Percentiles rank a stretch among this genome's conserved stretches.
Conservation (phyloP, 2,329 filamentous ascomycete genomes). For the Xylariaceae sp. region DNA sequence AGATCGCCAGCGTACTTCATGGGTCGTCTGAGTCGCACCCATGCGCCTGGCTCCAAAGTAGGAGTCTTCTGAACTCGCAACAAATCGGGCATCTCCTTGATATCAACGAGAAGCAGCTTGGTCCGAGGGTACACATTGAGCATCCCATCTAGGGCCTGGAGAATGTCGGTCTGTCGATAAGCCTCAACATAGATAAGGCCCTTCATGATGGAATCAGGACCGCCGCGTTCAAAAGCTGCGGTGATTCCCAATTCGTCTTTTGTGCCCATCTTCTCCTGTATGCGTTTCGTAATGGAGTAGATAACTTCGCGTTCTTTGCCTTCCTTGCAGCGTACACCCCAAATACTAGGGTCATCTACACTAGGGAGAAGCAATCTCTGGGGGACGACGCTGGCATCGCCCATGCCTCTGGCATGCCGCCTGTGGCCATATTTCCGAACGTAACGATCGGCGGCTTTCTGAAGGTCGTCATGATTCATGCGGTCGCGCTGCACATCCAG, state of each 20-base stretch:
- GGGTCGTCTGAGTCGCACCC: conserved; percentile 79
- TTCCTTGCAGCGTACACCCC: conserved; percentile 87
- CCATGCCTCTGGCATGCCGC: conserved; percentile 57
- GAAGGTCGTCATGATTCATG: conserved; percentile 82
- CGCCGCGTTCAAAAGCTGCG: conserved; percentile 84
- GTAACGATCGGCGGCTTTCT: conserved; percentile 86
- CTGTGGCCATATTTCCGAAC: conserved; percentile 77
- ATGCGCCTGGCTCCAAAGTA: conserved; percentile 77
- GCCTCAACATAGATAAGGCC: conserved; percentile 96
- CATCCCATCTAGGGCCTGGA: conserved; percentile 75
- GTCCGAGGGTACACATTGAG: conserved; percentile 84
- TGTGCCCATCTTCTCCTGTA: conserved; percentile 72
- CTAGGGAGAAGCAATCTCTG: conserved; percentile 84
- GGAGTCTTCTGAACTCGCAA: conserved; percentile 83
- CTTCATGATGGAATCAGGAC: conserved; percentile 72
- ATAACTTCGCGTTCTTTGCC: conserved; percentile 93
- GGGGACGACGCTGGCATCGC: conserved; percentile 72
- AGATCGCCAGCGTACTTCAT: conserved; percentile 83
- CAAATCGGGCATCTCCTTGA: conserved; percentile 98
- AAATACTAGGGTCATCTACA: conserved; percentile 93
- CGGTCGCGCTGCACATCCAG: conserved; percentile 88
- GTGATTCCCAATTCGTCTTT: conserved; percentile 80
- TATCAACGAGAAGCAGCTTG: conserved; percentile 82
- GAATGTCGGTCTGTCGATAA: conserved; percentile 76
- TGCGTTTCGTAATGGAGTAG: conserved; percentile 79